Conservation (phyloP, 2,329 filamentous ascomycete genomes). For the Neospermospora avenae region DNA sequence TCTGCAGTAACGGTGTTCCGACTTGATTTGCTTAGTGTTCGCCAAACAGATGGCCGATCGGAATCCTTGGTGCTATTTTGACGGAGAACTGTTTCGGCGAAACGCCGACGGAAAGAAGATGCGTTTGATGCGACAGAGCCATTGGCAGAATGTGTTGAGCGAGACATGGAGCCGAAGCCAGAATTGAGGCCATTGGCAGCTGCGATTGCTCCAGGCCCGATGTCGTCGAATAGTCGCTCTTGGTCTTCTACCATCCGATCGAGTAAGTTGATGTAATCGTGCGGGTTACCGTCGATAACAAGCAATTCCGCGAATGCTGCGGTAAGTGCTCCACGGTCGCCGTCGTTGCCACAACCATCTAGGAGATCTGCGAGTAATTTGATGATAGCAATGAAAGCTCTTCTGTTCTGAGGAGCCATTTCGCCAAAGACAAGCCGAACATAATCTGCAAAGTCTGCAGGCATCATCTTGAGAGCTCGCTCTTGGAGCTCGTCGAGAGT, state of each 20-base stretch:
- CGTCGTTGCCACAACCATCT: slow-evolving; percentile 86
- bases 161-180: slow-evolving; percentile 28
- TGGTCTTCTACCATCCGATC: slow-evolving; percentile 88
- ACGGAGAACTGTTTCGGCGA: slow-evolving; percentile 73
- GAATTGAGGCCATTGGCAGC: slow-evolving; percentile 21
- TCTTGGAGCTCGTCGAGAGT: slow-evolving; percentile 73
- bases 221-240: slow-evolving; percentile 79
- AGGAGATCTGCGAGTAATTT: slow-evolving; percentile 83
- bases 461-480: slow-evolving; percentile 61
- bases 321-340: slow-evolving; percentile 83
- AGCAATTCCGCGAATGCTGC: slow-evolving; percentile 86
- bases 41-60: slow-evolving; percentile 73
- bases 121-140: slow-evolving; percentile 82
- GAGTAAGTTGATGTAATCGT: slow-evolving; percentile 82
- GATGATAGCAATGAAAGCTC: slow-evolving; percentile 79
- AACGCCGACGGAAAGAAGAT: slow-evolving; percentile 79
- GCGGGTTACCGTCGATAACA: slow-evolving; percentile 71
- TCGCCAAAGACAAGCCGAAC: slow-evolving; percentile 62
- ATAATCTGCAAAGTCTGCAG: slow-evolving; percentile 70
- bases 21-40: slow-evolving; percentile 81
- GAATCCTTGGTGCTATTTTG: slow-evolving; percentile 77
- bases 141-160: slow-evolving; percentile 38
- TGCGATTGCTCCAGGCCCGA: slow-evolving; percentile 34
- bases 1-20: slow-evolving; percentile 59
- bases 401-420: slow-evolving; percentile 66